Evolutionary conservation across 225 moss, liverwort and hornwort genomes (phyloP), one percentile per base, ranked within the genome.

Genomic region (Thuidium tamariscinum): DNA sequence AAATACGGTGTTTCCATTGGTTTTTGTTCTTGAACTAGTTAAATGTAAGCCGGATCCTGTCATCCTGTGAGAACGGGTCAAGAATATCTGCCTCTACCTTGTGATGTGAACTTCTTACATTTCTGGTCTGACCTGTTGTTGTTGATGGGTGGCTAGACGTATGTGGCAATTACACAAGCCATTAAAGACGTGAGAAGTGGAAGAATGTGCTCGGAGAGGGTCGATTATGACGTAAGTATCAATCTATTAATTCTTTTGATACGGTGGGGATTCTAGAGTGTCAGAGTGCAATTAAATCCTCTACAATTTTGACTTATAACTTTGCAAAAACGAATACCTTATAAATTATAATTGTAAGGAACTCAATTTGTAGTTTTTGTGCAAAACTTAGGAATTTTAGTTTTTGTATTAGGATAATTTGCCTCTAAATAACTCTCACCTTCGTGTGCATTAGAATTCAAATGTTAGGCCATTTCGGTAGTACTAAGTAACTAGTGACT

Each of bases 131-230:
- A 84, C 32, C 15, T 72, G 15, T 66, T 77, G 77, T 82, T 82
- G 21, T 55, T 83, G 52, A 46, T 89, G 82, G 51, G 52, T 55
- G 71, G n/a, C 21, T 66, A 93, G 93, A 91, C 94, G 32, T 91
- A 93, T 77, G 93, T 94, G 71, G 94, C 94, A 57, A 92, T 94
- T 61, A 89, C 93, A 14, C 94, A 94, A 70, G 94, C 92, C 69
- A 91, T 93, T 37, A 93, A 87, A 84, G 93, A 92, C 60, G 89
- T 94, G 76, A 85, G 90, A 81, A 91, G 18, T 82, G 94, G 89
- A 79, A 88, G 87, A 60, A 67, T 84, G 65, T 90, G 89, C 85
- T 84, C 89, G 41, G 91, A 88, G 16, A 88, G 91, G 69, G 93
- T 93, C 21, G 62, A 90, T 42, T 93, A 82, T 37, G 51, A 67